These are phyloP conservation scores for Phtheirospermum japonicum DNA, from an alignment of 257 asterid species.

Conservation along the genomic window DNA sequence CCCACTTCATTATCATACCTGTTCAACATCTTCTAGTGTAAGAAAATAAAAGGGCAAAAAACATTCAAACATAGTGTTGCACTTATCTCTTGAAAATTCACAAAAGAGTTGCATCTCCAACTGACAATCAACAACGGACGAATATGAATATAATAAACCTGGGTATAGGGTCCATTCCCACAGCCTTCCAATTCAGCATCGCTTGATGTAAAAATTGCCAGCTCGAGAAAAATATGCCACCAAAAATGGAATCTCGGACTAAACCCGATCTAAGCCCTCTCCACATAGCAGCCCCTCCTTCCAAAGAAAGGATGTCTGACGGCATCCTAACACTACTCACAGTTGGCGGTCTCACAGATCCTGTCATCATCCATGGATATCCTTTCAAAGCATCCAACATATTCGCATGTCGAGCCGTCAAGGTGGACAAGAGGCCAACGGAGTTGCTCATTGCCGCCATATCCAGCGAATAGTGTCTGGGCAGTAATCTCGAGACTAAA, in stretches of 20 bases:
- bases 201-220: slow-evolving; percentile 77
- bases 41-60: slow-evolving; percentile 11
- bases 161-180: slow-evolving; percentile 79
- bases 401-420: slow-evolving; percentile 54
- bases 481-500: slow-evolving; percentile 58
- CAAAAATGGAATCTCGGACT: slow-evolving; percentile 78
- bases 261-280: slow-evolving; percentile 83
- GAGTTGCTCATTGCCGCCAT: slow-evolving; percentile 57
- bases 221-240: slow-evolving; percentile 82
- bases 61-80: neutral
- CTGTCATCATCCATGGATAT: slow-evolving; percentile 98
- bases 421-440: slow-evolving; percentile 61
- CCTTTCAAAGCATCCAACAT: slow-evolving; percentile 60
- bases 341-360: slow-evolving; percentile 89
- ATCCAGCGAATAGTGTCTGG: slow-evolving; percentile 62
- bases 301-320: slow-evolving; percentile 58
- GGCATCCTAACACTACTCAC: slow-evolving; percentile 61
- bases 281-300: slow-evolving; percentile 90
- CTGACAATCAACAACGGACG: slow-evolving; percentile 10
- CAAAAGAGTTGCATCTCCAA: slow-evolving; percentile 6
- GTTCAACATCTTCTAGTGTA: slow-evolving; percentile 27
- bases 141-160: slow-evolving; percentile 44
- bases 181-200: slow-evolving; percentile 91
- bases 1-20: slow-evolving; percentile 77
- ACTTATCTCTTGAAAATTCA: slow-evolving; percentile 13